A percentile compares a stretch with the other conserved stretches of the same genome.
These are phyloP conservation scores for Amanita thiersii DNA, from an alignment of 768 basidiomycete genomes.

Conservation along the genomic window DNA sequence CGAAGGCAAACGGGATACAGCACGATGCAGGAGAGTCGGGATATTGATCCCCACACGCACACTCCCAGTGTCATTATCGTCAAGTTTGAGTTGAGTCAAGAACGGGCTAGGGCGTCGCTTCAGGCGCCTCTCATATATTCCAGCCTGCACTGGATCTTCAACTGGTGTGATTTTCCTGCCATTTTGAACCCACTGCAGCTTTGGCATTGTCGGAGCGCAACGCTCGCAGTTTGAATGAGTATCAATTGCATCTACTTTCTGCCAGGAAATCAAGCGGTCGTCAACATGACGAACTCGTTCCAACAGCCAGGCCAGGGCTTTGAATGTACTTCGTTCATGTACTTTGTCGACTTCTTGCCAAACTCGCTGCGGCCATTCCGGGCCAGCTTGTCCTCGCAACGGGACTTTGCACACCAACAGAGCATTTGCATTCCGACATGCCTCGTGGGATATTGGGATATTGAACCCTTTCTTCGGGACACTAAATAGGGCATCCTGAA, in stretches of 20 bases:
- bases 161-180: constrained; percentile 59
- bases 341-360: constrained; percentile 85
- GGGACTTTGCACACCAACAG: constrained; percentile 73
- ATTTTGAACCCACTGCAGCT: constrained; percentile 63
- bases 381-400: constrained; percentile 58
- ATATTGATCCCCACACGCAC: constrained; percentile 87
- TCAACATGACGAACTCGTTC: constrained; percentile 76
- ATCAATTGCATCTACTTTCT: constrained; percentile 35
- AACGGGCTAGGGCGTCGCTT: constrained; percentile 84
- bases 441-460: constrained; percentile 45
- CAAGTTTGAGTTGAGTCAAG: constrained; percentile 72
- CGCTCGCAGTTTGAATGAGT: constrained; percentile 56
- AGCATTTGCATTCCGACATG: constrained; percentile 70
- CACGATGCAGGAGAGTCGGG: constrained; percentile 81
- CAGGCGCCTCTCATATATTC: constrained; percentile 80
- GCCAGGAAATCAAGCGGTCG: constrained; percentile 62
- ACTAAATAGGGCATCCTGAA: constrained; percentile 53
- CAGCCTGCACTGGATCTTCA: constrained; percentile 83
- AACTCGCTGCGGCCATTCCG: constrained; percentile 66
- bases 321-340: constrained; percentile 78
- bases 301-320: constrained; percentile 77
- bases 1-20: constrained; percentile 68
- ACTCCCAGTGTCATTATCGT: constrained; percentile 52
- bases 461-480: constrained; percentile 48
- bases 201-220: constrained; percentile 75